Base-by-base conservation (phyloP, 352 stramenopile species). In the Peronospora tabacina region DNA sequence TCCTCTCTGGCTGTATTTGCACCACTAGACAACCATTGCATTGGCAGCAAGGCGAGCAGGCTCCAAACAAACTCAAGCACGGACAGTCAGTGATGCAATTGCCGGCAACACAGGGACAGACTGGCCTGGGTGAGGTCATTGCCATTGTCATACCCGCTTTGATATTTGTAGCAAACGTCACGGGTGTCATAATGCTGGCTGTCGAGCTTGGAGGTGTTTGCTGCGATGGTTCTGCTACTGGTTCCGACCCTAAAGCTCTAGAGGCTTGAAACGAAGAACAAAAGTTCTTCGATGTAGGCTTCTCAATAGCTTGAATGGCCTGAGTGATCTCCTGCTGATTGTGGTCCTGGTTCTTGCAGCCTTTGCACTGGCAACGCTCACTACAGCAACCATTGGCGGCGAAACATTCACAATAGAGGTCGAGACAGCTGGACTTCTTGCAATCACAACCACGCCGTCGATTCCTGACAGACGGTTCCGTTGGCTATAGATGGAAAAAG, bases 361-460 rank as follows among this genome's bases (percentile, higher is more conserved):
- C 63, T 29, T 80, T n/a, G 51, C 82, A 92, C 60, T 87, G 72
- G 28, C 82, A 92, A 24, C 66, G 70, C 12, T 85, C 68, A 12
- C 61, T 59, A 48, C 78, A 92, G 34, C 73, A 66, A 29, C 44
- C 52, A 34, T 69, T 69, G 10, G 61, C 61, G 9, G 75, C 65
- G 50, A 92, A 90, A 43, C 82, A 92, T 55, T 90, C 75, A 58
- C 81, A 92, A 47, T 92, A 92, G 33, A 98, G 75, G 69, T 98
- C 98, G 13, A 98, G 81, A 61, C 95, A 98, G 49, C 85, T 81
- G 0, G 91, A 98, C 49, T 97, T 98, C 69, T 97, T 97, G 70
- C 94, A 98, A 52, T 95, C 97, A 67, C 95, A 98, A 37, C 77
- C 75, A 17, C 72, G 72, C 10, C 66, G 73, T 36, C 59, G 63